These are phyloP conservation scores for Trichoderma reesei DNA, from an alignment of 495 filamentous ascomycete genomes.

Conservation along the genomic window DNA sequence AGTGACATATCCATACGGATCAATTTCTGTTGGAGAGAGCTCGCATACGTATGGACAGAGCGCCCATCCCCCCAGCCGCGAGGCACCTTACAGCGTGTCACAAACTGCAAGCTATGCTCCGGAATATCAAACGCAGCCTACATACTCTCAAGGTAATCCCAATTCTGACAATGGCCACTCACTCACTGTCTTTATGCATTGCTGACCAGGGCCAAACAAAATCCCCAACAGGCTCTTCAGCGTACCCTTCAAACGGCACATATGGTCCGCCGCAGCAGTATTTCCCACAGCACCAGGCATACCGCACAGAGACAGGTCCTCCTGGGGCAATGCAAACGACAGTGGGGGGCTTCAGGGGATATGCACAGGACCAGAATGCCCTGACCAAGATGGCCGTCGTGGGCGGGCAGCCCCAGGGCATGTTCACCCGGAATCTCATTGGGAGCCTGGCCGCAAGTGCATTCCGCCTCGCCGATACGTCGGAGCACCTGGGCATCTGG, in stretches of 20 bases:
- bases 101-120: background rate
- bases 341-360: background rate
- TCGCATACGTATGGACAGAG: background rate
- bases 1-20: constrained; percentile 25
- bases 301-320: constrained; percentile 19
- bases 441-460: constrained; percentile 87
- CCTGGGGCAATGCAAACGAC: background rate
- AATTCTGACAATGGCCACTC: background rate
- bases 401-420: constrained; percentile 52
- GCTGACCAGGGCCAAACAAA: background rate
- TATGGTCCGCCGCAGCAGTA: constrained; percentile 23
- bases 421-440: constrained; percentile 95
- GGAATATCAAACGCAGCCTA: background rate
- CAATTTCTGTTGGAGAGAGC: constrained; percentile 17
- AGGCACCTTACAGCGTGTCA: background rate
- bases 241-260: background rate
- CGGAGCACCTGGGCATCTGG: constrained; percentile 86
- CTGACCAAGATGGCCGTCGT: constrained; percentile 31
- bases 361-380: constrained; percentile 12
- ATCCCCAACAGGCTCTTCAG: background rate
- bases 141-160: background rate
- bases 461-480: constrained; percentile 71
- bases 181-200: background rate
- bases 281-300: constrained; percentile 18
- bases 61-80: background rate